Evolutionary conservation across 129 eudicot genomes (phyloP), one percentile per base, ranked within the genome.

Genomic region (Centella asiatica): DNA sequence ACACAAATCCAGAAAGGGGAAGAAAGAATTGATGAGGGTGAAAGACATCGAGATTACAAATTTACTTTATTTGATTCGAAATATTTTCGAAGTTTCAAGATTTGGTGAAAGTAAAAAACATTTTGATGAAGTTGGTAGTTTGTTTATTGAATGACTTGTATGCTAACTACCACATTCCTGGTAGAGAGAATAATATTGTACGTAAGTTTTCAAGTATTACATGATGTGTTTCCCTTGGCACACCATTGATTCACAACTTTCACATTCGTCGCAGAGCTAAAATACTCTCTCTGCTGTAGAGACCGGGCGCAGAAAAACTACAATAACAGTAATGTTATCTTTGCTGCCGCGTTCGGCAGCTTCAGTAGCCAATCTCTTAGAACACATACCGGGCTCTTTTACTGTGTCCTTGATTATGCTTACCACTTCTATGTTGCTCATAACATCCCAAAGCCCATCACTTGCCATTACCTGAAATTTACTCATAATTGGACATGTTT

Each of bases 261-360:
- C 33, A 17, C 0, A 4, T 44, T 8, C 8, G 39, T 1, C 24
- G 13, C 6, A 49, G 39, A 47, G 71, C 60, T 77, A 83, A 70
- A 77, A 88, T 47, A 93, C 82, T 70, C 99, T 85, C 75, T 87
- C 99, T 1, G 96, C 89, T 27, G 99, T 93, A n/a, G 96, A 84
- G 13, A 93, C 96, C 0, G 85, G 85, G 26, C 87, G 89, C 26
- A 93, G 80, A 75, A 93, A 93, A 39, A 93, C 77, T 0, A 87
- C 92, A 19, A 87, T 80, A 12, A 93, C 95, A 1, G 99, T 93
- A 12, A 93, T 93, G 64, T 93, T 93, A 69, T 93, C 99, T 40
- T 80, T 88, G 81, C 99, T 93, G 13, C 96, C 99, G 14, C 99
- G 84, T 68, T 70, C 85, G 3, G 80, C 95, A 37, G 99, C 99